Conservation (phyloP, 1,139 yeast species). For the Hyphopichia khmerensis region DNA sequence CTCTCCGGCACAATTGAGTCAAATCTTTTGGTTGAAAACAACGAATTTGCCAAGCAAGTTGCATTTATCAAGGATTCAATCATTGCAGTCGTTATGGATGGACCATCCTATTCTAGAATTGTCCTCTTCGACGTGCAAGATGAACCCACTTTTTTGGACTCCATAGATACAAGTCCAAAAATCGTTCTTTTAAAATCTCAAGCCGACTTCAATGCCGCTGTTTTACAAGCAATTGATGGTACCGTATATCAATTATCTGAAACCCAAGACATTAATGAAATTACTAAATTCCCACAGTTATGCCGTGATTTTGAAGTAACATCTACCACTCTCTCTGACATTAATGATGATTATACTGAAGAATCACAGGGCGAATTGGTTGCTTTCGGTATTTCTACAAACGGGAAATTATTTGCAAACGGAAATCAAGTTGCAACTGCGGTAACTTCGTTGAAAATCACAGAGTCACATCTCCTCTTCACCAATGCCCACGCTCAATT, state of each 20-base stretch:
- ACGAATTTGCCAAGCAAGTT: constrained; percentile 60
- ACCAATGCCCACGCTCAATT: constrained; percentile 88
- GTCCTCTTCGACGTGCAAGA: constrained; percentile 45
- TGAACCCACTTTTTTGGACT: constrained; percentile 39
- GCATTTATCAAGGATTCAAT: constrained; percentile 52
- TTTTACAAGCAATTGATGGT: constrained; percentile 67
- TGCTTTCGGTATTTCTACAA: constrained; percentile 70
- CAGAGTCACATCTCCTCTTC: constrained; percentile 72
- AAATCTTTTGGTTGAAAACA: constrained; percentile 26
- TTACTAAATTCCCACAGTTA: constrained; percentile 64
- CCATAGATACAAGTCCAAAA: constrained; percentile 47
- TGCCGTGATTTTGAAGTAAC: constrained; percentile 64
- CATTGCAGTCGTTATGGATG: constrained; percentile 60
- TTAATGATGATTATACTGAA: constrained; percentile 24
- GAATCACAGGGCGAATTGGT: constrained; percentile 16
- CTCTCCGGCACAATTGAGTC: constrained; percentile 35
- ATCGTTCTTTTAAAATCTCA: constrained; percentile 57
- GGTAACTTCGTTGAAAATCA: constrained; percentile 76
- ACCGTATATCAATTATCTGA: constrained; percentile 45
- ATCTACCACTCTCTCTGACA: constrained; percentile 17
- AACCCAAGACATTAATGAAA: constrained; percentile 19
- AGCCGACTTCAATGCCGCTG: constrained; percentile 51
- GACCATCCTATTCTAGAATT: constrained; percentile 45
- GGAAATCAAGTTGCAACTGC: constrained; percentile 64
- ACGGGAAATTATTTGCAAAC: constrained; percentile 74